A percentile compares a stretch with the other conserved stretches of the same genome.
Conservation (phyloP, 805 yeast species). For the Candida andamanensis region DNA sequence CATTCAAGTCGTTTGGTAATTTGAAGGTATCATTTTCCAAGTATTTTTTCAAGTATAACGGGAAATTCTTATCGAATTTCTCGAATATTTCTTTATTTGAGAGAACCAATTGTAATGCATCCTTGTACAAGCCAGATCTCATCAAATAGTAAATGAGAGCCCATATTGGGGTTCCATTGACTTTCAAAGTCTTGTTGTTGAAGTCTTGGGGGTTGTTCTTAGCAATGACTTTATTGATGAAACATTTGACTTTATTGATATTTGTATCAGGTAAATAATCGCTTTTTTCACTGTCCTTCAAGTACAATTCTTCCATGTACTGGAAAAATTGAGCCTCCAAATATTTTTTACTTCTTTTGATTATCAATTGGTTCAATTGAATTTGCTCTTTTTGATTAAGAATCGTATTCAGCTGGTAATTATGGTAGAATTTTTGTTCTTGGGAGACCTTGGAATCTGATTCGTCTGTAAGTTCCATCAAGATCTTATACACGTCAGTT, state of each 20-base stretch:
- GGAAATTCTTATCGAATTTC: slow-evolving; percentile 81
- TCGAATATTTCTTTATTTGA: slow-evolving; percentile 68
- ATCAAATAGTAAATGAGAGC: slow-evolving; percentile 79
- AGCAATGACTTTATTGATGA: slow-evolving; percentile 37
- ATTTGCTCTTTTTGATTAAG: slow-evolving; percentile 13
- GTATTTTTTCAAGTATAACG: slow-evolving; percentile 70
- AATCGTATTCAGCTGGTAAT: slow-evolving; percentile 11
- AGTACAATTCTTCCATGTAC: slow-evolving; percentile 62
- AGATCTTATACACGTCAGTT: slow-evolving; percentile 67
- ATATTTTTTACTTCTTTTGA: slow-evolving; percentile 50
- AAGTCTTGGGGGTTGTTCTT: slow-evolving; percentile 26
- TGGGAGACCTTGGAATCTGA: slow-evolving; percentile 27
- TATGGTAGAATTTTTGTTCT: slow-evolving; percentile 28
- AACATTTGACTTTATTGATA: slow-evolving; percentile 63
- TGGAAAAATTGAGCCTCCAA: slow-evolving; percentile 76
- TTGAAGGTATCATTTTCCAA: slow-evolving; percentile 45
- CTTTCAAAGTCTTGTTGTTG: slow-evolving; percentile 33
- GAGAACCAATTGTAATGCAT: slow-evolving; percentile 66
- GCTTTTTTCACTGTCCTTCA: slow-evolving; percentile 44
- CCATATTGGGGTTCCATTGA: slow-evolving; percentile 92
- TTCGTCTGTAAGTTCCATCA: slow-evolving; percentile 44
- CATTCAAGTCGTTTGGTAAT: slow-evolving; percentile 62
- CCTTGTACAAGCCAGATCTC: slow-evolving; percentile 76
- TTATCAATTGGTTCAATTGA: slow-evolving; percentile 41
- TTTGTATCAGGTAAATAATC: slow-evolving; percentile 53